These are phyloP conservation scores for Calophaca sinica DNA, from an alignment of 306 rosid genomes.

Conservation along the genomic window DNA sequence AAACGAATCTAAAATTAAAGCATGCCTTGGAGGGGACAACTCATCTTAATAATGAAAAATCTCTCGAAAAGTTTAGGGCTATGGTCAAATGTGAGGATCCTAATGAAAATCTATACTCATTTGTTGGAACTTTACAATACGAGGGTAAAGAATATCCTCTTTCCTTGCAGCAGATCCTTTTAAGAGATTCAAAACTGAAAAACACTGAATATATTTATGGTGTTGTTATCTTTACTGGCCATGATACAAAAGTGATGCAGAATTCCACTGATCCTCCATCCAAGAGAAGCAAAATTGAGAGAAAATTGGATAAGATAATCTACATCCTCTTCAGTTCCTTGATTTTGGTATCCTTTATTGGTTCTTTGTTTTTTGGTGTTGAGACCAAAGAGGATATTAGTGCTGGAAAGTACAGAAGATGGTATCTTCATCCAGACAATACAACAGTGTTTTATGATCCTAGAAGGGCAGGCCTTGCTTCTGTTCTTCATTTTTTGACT, in stretches of 20 bases:
- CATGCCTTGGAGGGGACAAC: slow-evolving; percentile 70
- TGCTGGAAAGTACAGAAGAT: slow-evolving; percentile 57
- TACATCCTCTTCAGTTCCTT: slow-evolving; percentile 80
- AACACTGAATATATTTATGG: slow-evolving; percentile 80
- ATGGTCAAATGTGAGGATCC: slow-evolving; percentile 87
- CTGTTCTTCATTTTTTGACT: slow-evolving; percentile 77
- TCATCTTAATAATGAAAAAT: slow-evolving; percentile 60
- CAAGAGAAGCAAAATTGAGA: slow-evolving; percentile 90
- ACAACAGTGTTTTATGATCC: slow-evolving; percentile 66
- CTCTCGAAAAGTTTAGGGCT: slow-evolving; percentile 63
- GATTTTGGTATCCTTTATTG: slow-evolving; percentile 69
- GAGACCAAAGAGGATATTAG: slow-evolving; percentile 62
- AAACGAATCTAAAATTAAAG: slow-evolving; percentile 89
- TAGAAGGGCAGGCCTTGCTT: slow-evolving; percentile 61
- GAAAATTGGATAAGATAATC: slow-evolving; percentile 84
- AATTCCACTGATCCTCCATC: slow-evolving; percentile 88
- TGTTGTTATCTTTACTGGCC: slow-evolving; percentile 83
- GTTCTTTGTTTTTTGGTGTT: slow-evolving; percentile 71
- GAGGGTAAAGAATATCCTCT: slow-evolving; percentile 61
- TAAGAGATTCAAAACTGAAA: slow-evolving; percentile 89
- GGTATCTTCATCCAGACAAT: slow-evolving; percentile 82
- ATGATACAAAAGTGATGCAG: slow-evolving; percentile 92
- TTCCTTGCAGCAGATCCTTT: slow-evolving; percentile 78
- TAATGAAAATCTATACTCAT: slow-evolving; percentile 83
- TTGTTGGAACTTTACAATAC: slow-evolving; percentile 67